Percentiles rank a stretch among this genome's conserved stretches.
phyloP scores from a whole-genome alignment of 2,329 filamentous ascomycete genomes.

The Chaetomiaceae sp. region DNA sequence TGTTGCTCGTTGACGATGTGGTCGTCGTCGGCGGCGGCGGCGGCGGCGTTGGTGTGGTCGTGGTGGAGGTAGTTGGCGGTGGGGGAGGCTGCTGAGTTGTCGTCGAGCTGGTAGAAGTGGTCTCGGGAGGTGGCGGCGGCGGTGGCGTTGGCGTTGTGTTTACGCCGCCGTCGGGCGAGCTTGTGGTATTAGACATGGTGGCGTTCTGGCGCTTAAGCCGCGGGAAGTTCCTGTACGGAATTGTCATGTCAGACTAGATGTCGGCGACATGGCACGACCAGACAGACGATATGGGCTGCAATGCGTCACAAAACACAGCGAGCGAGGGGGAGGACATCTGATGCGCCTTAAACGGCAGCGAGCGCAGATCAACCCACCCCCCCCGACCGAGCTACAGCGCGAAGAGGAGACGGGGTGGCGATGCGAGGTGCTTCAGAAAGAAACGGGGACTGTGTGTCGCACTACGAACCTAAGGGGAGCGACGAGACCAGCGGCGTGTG shows the following conservation, averaged over 20 bases:
- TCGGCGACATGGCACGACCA: conserved; percentile 1
- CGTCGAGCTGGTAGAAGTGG: too few species aligned
- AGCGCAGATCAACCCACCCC: not conserved
- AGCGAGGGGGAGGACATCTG: not conserved
- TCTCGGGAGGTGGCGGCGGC: conserved; percentile 11
- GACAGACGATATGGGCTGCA: conserved; percentile 8
- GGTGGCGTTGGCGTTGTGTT: conserved; percentile 23
- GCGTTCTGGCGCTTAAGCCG: conserved; percentile 27
- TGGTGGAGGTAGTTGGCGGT: not conserved
- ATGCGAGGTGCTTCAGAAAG: conserved; percentile 13
- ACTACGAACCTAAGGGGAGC: conserved; percentile 16
- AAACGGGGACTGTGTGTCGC: conserved; percentile 15
- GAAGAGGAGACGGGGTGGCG: conserved; percentile 3
- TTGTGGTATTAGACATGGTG: conserved; percentile 31
- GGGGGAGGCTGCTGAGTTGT: conserved; percentile 18
- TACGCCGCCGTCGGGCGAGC: conserved; percentile 18
- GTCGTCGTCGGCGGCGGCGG: conserved; percentile 16
- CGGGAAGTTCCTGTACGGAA: conserved; percentile 24
- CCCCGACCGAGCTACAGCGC: not conserved
- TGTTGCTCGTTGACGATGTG: conserved; percentile 15
- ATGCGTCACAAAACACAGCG: conserved; percentile 6
- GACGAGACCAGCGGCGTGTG: conserved; percentile 1
- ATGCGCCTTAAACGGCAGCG: not conserved
- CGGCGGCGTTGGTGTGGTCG: conserved; percentile 15
- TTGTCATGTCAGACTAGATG: conserved; percentile 28